Percentiles rank a stretch among this genome's conserved stretches.
phyloP scores from a whole-genome alignment of 169 alveolate genomes.

The Ichthyophthirius multifiliis region DNA sequence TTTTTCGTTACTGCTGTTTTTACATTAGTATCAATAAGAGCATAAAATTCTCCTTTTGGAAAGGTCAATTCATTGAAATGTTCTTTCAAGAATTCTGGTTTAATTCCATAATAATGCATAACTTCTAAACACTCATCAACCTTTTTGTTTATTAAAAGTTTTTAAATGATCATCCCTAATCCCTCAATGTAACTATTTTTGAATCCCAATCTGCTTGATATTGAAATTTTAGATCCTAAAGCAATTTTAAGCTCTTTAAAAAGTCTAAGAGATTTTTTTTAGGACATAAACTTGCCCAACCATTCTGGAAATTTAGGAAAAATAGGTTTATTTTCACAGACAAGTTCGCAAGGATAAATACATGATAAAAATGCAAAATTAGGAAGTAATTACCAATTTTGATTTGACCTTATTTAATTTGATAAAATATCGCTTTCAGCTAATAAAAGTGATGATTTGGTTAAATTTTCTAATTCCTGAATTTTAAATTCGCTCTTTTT shows the following conservation, averaged over 20 bases:
- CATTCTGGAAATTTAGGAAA: conserved; percentile 93
- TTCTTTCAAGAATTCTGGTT: conserved; percentile 63
- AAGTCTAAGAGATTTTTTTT: conserved; percentile 88
- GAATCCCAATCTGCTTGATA: no score
- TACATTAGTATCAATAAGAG: conserved; percentile 39
- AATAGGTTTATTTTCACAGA: not conserved
- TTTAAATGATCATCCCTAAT: conserved; percentile 19
- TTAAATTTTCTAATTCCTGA: conserved; percentile 56
- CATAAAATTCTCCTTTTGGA: conserved; percentile 35
- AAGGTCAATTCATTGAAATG: conserved; percentile 45
- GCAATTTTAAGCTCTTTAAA: conserved; percentile 69
- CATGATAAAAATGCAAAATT: conserved; percentile 81
- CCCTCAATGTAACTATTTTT: conserved; percentile 12
- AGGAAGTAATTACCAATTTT: conserved; percentile 88
- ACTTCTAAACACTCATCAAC: conserved; percentile 34
- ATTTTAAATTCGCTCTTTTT: conserved; percentile 39
- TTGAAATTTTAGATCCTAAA: conserved; percentile 35
- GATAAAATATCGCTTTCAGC: conserved; percentile 85
- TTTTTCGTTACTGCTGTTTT: conserved; percentile 65
- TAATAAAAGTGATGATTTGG: conserved; percentile 82
- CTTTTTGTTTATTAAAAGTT: conserved; percentile 23
- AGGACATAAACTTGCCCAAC: conserved; percentile 91
- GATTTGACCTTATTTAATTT: conserved; percentile 73
- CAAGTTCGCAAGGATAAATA: conserved; percentile 73
- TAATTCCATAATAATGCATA: conserved; percentile 53